Evolutionary conservation across 768 basidiomycete genomes (phyloP), one percentile per base, ranked within the genome.

Genomic region (Tulasnella sp.): DNA sequence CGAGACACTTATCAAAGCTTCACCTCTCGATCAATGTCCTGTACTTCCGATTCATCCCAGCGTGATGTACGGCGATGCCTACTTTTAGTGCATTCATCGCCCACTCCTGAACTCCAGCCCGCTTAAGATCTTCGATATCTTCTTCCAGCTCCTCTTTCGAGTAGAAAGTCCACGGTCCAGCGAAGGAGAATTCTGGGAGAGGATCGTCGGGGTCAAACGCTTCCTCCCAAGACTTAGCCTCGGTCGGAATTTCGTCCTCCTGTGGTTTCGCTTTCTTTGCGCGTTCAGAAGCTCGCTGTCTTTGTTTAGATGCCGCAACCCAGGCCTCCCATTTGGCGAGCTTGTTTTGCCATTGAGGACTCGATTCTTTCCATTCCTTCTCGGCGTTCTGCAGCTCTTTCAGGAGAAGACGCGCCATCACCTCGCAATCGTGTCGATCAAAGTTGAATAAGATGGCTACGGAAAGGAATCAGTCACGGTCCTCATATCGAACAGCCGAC

Each of bases 361-460:
- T 89, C 3, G 82, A 84, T 5, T 82, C 79, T 0, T 89, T 87
- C 92, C 92, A 94, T 41, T 84, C 72, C 34, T 81, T 64, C 84
- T 94, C 93, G 7, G 89, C 87, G 0, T 37, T 72, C 78, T 86
- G 82, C 20, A 93, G 87, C 0, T 80, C 83, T 1, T 79, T 24
- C 1, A 86, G 28, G 34, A 93, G 84, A 18, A 81, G 80, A 31
- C 83, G 50, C 0, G 88, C 90, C 86, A 92, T 88, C n/a, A 85
- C 82, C 83, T 93, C 92, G 83, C 92, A 93, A 31, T 87, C 86
- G 2, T 86, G 84, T 28, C 93, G 89, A 82, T 93, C 91, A 82
- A 93, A 92, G 77, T 87, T 89, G 86, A 94, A 94, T 34, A 93
- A 84, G 18, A 94, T 89, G 0, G 92, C 93, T 4, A 92, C 92